Evolutionary conservation across 331 rosid species (phyloP).

Genomic region (Erythrophleum ivorense): DNA sequence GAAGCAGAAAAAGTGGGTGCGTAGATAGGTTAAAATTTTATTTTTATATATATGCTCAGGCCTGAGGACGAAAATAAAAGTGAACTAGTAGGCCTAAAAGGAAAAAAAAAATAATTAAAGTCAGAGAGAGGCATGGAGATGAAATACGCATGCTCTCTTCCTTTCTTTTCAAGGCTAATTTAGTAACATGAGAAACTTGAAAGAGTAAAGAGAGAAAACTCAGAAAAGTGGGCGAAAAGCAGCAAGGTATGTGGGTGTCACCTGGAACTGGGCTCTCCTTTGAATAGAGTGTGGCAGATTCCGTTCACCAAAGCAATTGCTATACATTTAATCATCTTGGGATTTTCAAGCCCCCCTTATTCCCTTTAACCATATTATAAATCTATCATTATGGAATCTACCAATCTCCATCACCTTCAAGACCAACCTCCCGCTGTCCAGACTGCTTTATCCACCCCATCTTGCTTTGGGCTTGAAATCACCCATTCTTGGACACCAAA

Average conservation of each 20-base stretch:
- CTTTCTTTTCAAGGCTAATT: constrained; percentile 80
- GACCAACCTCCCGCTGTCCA: constrained; percentile 47
- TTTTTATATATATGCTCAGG: neutral
- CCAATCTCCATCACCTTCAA: constrained; percentile 73
- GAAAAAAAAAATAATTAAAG: constrained; percentile 47
- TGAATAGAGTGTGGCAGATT: constrained; percentile 58
- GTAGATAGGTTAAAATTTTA: constrained; percentile 18
- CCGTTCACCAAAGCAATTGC: constrained; percentile 44
- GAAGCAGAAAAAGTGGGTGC: constrained; percentile 19
- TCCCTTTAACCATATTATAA: constrained; percentile 15
- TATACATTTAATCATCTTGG: constrained; percentile 62
- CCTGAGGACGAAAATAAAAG: constrained; percentile 4
- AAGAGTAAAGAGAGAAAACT: constrained; percentile 66
- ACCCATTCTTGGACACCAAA: constrained; percentile 59
- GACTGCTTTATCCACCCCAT: constrained; percentile 44
- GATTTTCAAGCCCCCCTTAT: constrained; percentile 64
- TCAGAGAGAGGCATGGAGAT: constrained; percentile 54
- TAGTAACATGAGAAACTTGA: constrained; percentile 53
- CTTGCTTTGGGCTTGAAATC: constrained; percentile 56
- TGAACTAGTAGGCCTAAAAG: constrained; percentile 39
- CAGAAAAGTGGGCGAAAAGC: constrained; percentile 54
- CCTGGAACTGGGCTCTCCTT: constrained; percentile 60
- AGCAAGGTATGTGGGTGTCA: constrained; percentile 63
- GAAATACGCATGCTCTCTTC: constrained; percentile 47
- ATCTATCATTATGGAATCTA: constrained; percentile 65